phyloP scores from a whole-genome alignment of 495 filamentous ascomycete species.

The Penicillium malachiteum region DNA sequence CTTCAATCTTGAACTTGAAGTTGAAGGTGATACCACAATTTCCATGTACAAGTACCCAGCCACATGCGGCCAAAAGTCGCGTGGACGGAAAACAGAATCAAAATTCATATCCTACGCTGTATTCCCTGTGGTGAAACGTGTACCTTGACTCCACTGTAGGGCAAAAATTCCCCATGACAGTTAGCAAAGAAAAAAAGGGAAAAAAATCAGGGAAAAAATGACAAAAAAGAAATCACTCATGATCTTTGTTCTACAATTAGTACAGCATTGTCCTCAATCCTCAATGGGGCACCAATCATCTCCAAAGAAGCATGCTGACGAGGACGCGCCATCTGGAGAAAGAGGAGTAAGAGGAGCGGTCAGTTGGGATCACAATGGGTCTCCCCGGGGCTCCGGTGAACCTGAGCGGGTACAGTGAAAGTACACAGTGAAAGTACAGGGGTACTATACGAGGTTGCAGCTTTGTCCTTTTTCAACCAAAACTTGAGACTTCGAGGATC shows the following conservation, averaged over 20 bases:
- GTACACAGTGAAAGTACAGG: no score
- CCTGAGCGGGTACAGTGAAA: neutral
- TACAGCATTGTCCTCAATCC: neutral
- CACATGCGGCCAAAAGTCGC: slow-evolving; percentile 3
- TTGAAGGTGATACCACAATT: no score
- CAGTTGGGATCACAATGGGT: slow-evolving; percentile 21
- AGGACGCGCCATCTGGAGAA: slow-evolving; percentile 2
- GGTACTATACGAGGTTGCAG: no score
- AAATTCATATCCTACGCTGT: slow-evolving; percentile 8
- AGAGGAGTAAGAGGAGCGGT: slow-evolving; percentile 24
- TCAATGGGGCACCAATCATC: neutral
- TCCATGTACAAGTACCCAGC: neutral
- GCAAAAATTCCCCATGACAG: neutral
- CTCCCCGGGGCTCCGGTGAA: slow-evolving; percentile 4
- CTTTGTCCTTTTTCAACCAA: no score
- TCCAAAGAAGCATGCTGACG: slow-evolving; percentile 8
- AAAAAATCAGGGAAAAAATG: neutral
- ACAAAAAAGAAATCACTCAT: neutral
- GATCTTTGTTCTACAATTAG: neutral
- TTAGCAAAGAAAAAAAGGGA: neutral
- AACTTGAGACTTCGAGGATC: no score
- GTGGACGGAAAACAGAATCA: neutral
- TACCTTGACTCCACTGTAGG: slow-evolving; percentile 3
- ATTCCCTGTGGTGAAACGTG: slow-evolving; percentile 15
- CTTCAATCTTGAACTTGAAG: no score